Base-by-base conservation (phyloP, 176 grass and related monocot species). In the Eleusine indica region DNA sequence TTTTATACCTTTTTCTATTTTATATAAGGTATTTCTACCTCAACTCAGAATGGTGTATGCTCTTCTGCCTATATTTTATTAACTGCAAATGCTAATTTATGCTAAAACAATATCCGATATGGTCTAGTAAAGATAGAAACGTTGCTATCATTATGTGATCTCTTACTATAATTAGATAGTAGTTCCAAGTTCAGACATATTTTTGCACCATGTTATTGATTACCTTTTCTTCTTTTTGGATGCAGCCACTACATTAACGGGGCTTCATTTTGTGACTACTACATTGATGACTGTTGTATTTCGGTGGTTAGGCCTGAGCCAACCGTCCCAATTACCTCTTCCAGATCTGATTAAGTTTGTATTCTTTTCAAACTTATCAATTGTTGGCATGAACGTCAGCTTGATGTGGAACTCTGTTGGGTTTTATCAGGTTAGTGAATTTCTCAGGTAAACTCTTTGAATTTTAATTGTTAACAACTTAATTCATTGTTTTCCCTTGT, bases 321-420 rank as follows among this genome's bases (percentile, higher is more conserved):
- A 97, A 84, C 88, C 92, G 38, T 97, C 94, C 46, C 90, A 94
- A 60, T 87, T 97, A 74, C 94, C 94, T 11, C 25, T 92, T 46
- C 57, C 84, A 49, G 89, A 94, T 87, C 86, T 97, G 63, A 21
- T 89, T 61, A 97, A 97, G 30, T 97, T 97, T 71, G 94, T 92
- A 35, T 52, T 94, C 54, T 97, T 94, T 83, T 93, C 94, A 48
- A 94, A 97, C 71, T 86, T 97, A 63, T 94, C 94, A 2, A 92
- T 97, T 41, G 92, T 97, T 85, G 92, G 94, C 54, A 97, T 97
- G 94, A 97, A 97, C 17, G 86, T 94, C 60, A 97, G 94, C 80
- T 86, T 94, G 86, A 97, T 97, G 94, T 94, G 92, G 94, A 97
- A 97, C 74, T 97, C 94, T 83, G 94, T 97, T 64, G 94, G 94